Conservation (phyloP, 345 rosid genomes). For the Firmiana major region DNA sequence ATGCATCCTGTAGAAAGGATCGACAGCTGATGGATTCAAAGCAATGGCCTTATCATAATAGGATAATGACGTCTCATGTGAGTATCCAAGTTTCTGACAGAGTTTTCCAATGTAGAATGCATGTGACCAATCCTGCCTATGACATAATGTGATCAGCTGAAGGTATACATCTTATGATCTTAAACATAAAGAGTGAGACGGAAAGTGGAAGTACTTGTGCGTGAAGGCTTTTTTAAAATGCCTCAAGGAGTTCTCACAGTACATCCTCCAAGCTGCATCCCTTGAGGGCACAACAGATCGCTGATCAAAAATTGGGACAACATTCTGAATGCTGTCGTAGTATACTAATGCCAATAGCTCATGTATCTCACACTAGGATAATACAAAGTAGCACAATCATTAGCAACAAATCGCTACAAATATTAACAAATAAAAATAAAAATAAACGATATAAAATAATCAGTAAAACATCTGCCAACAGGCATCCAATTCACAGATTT, state of each 20-base stretch:
- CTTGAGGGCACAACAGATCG: slow-evolving; percentile 68
- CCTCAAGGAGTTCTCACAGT: slow-evolving; percentile 77
- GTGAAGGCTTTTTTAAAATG: slow-evolving; percentile 86
- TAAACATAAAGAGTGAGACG: slow-evolving; percentile 5
- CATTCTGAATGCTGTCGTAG: slow-evolving; percentile 98
- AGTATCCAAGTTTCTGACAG: slow-evolving; percentile 78
- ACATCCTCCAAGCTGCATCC: slow-evolving; percentile 71
- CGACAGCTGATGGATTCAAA: slow-evolving; percentile 81
- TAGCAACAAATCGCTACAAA: slow-evolving; percentile 19
- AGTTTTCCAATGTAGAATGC: slow-evolving; percentile 97
- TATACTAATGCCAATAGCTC: slow-evolving; percentile 92
- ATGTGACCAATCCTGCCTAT: slow-evolving; percentile 96
- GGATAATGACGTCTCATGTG: slow-evolving; percentile 59
- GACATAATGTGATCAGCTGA: slow-evolving; percentile 16
- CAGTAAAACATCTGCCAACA: neutral
- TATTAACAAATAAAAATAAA: neutral
- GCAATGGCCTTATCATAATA: slow-evolving; percentile 75
- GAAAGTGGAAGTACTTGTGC: slow-evolving; percentile 54
- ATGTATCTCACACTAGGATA: slow-evolving; percentile 77
- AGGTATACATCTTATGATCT: neutral
- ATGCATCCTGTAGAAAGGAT: slow-evolving; percentile 94
- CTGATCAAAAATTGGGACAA: slow-evolving; percentile 91
- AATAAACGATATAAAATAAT: slow-evolving; percentile 1
- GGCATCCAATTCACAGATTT: neutral
- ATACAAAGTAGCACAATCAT: slow-evolving; percentile 26